Evolutionary conservation across 352 stramenopile species (phyloP), one percentile per base, ranked within the genome.

Genomic region (Thalassiosira oceanica): DNA sequence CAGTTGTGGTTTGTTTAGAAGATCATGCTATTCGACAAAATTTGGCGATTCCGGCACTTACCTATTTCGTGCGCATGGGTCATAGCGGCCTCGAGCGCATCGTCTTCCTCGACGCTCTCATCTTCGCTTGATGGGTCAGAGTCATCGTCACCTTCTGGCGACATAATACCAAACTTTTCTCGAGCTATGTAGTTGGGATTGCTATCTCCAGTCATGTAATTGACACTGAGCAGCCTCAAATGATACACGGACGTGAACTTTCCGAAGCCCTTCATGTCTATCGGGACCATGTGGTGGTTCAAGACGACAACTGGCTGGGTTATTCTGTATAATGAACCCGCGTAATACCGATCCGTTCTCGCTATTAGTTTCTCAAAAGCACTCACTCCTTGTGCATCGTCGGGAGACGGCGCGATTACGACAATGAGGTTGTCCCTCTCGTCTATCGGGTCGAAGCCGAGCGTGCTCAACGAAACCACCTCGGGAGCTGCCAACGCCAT

Each of bases 281-380:
- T 42, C 2, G 83, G 83, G n/a, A 84, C 51, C 81, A 90, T 90
- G 44, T 92, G 85, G 68, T 89, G 80, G 72, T 92, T 92, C n/a
- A 92, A 48, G 6, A 91, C 64, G 5, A 92, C 80, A 11, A 90
- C 52, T 11, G 83, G 78, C 52, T 89, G 73, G 16, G 58, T 58
- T 43, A 80, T 73, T 51, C 56, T 45, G 26, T 61, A 45, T 16
- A 67, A 52, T 16, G 58, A 55, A 26, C 64, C 58, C 6, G 66
- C 53, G 54, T 75, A 74, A 27, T 50, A 64, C n/a, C 20, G 18
- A 53, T 80, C 66, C 4, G 72, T 74, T 11, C 74, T 61, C 35
- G 54, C 33, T n/a, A 91, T 64, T 13, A 91, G 56, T 31, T 86
- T 78, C 45, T 80, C 68, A 66, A 91, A 86, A 5, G 73, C 75